phyloP scores from a whole-genome alignment of 2,329 filamentous ascomycete genomes.

The Aspergillus tubingensis region DNA sequence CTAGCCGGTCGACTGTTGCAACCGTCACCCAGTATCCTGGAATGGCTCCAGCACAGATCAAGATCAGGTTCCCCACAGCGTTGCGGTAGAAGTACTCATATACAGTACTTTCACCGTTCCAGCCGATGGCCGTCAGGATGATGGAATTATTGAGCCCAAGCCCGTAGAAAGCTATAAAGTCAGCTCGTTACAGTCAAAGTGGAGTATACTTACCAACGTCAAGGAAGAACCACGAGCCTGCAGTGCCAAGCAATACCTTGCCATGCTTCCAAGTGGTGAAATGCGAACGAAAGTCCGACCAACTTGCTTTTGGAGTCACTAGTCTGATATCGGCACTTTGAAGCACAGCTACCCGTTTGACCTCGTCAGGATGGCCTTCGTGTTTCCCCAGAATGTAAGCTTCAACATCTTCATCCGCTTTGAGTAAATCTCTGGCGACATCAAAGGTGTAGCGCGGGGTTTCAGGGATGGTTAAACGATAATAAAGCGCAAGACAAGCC shows the following conservation, averaged over 20 bases:
- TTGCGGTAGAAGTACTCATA: conserved; percentile 73
- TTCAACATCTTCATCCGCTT: conserved; percentile 71
- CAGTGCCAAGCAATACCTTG: conserved; percentile 73
- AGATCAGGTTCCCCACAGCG: conserved; percentile 75
- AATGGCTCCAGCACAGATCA: conserved; percentile 75
- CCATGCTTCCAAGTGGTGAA: conserved; percentile 72
- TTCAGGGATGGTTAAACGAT: conserved; percentile 82
- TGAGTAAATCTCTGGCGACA: conserved; percentile 71
- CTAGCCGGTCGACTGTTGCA: conserved; percentile 70
- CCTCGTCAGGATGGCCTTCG: conserved; percentile 66
- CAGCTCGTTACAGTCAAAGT: conserved; percentile 37
- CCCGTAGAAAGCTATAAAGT: conserved; percentile 60
- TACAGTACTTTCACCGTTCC: conserved; percentile 62
- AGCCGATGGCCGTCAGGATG: conserved; percentile 72
- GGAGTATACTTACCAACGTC: conserved; percentile 54
- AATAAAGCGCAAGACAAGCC: conserved; percentile 80
- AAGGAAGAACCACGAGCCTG: conserved; percentile 81
- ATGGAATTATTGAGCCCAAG: conserved; percentile 75
- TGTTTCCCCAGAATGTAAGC: conserved; percentile 70
- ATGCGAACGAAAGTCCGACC: conserved; percentile 69
- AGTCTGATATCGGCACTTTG: conserved; percentile 57
- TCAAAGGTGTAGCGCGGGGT: conserved; percentile 88
- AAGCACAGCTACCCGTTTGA: conserved; percentile 62
- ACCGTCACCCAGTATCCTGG: conserved; percentile 83
- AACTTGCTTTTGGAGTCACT: conserved; percentile 69